These are phyloP conservation scores for Russula vinacea DNA, from an alignment of 768 basidiomycete species.

Conservation along the genomic window DNA sequence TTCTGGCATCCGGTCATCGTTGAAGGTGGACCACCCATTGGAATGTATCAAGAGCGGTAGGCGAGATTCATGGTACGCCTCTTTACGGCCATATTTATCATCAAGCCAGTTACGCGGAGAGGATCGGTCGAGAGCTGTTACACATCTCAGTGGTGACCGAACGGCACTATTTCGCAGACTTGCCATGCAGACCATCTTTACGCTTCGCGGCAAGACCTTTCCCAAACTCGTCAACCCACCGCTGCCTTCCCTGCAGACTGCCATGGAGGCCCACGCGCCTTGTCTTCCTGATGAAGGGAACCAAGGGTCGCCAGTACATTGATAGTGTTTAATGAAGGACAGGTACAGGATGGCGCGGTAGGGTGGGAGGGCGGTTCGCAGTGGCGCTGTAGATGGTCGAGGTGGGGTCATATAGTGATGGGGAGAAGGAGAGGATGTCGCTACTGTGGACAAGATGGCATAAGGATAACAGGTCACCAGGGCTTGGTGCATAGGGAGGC, in stretches of 20 bases:
- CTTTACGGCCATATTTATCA: constrained; percentile 88
- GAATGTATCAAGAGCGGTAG: constrained; percentile 79
- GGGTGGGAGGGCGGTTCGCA: constrained; percentile 18
- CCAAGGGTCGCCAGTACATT: constrained; percentile 74
- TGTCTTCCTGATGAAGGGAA: constrained; percentile 80
- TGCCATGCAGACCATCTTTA: constrained; percentile 74
- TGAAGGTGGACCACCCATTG: constrained; percentile 92
- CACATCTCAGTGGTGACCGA: constrained; percentile 17
- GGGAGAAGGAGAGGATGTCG: not conserved
- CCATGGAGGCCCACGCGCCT: constrained; percentile 51
- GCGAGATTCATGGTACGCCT: constrained; percentile 84
- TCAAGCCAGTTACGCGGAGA: constrained; percentile 93
- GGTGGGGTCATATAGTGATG: constrained; percentile 9
- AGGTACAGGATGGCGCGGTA: constrained; percentile 82
- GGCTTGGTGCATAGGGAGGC: not conserved
- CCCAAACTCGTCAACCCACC: constrained; percentile 68
- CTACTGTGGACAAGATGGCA: constrained; percentile 9
- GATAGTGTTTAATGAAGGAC: constrained; percentile 70
- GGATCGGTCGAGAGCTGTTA: constrained; percentile 70
- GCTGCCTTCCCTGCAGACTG: constrained; percentile 46
- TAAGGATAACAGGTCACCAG: constrained; percentile 5
- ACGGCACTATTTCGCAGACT: constrained; percentile 21
- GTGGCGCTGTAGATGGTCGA: not conserved
- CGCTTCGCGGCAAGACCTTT: constrained; percentile 62
- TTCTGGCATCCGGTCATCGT: constrained; percentile 64